phyloP scores from a whole-genome alignment of 2,329 filamentous ascomycete species.

The Aspergillus aculeatinus region DNA sequence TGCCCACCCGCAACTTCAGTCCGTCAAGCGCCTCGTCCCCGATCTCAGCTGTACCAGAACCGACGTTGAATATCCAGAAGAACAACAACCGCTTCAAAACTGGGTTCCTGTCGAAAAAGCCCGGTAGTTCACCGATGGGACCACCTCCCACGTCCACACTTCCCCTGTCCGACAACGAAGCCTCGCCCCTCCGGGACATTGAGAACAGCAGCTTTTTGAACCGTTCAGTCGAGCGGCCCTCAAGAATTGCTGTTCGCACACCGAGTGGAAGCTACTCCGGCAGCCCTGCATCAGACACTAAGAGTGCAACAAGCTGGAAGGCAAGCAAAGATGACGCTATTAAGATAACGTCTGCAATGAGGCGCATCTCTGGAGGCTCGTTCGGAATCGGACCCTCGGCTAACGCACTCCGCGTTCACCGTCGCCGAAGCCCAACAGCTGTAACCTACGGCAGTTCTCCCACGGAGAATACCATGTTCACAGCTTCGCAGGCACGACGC shows the following conservation, averaged over 20 bases:
- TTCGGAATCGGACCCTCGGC: conserved; percentile 40
- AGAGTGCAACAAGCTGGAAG: conserved; percentile 44
- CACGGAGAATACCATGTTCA: conserved; percentile 61
- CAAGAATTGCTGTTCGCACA: conserved; percentile 40
- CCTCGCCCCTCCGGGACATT: conserved; percentile 56
- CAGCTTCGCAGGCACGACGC: conserved; percentile 63
- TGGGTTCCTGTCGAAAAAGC: conserved; percentile 76
- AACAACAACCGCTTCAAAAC: conserved; percentile 83
- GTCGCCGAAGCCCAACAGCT: conserved; percentile 57
- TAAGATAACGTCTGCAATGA: conserved; percentile 57
- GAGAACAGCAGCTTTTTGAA: conserved; percentile 52
- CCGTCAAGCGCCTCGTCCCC: conserved; percentile 54
- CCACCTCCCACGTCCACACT: conserved; percentile 58
- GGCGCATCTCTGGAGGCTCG: conserved; percentile 51
- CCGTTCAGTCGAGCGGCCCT: conserved; percentile 43
- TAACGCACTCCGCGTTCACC: conserved; percentile 47
- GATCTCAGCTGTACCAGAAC: conserved; percentile 56
- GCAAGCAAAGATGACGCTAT: conserved; percentile 52
- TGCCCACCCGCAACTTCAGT: conserved; percentile 34
- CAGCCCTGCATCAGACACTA: conserved; percentile 48
- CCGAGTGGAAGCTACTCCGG: conserved; percentile 37
- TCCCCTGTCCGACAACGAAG: conserved; percentile 59
- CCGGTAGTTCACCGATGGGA: conserved; percentile 62
- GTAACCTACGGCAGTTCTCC: conserved; percentile 53
- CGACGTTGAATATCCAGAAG: conserved; percentile 60